Percentiles rank a stretch among this genome's conserved stretches.
Conservation (phyloP, 2,329 filamentous ascomycete genomes). For the Sporothrix pseudoabietina region DNA sequence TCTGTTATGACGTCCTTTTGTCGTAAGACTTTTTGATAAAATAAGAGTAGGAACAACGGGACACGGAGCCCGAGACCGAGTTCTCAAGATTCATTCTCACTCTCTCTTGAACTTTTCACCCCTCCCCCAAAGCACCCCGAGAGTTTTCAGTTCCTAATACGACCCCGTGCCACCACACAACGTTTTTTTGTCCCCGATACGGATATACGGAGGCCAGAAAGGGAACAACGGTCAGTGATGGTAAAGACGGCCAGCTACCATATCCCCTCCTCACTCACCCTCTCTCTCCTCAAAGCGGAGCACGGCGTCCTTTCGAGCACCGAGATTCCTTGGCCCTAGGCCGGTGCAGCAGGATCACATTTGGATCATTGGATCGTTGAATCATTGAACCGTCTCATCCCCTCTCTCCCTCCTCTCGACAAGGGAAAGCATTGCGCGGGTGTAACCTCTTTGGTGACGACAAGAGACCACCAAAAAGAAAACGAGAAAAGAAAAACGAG, state of each 20-base stretch:
- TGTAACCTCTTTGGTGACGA: slow-evolving; percentile 1
- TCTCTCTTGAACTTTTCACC: neutral
- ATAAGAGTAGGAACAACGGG: neutral
- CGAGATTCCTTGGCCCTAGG: neutral
- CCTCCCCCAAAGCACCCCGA: neutral
- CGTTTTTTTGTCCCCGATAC: slow-evolving; percentile 3
- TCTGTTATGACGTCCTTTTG: neutral
- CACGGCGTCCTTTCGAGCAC: neutral
- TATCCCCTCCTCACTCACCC: neutral
- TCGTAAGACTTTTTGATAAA: slow-evolving; percentile 9
- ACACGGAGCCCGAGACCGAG: slow-evolving; percentile 14
- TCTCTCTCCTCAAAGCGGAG: neutral
- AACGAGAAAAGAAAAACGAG: neutral
- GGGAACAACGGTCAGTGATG: neutral
- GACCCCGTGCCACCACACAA: neutral
- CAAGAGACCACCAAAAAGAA: neutral
- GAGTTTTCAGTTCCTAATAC: neutral
- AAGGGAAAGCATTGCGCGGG: slow-evolving; percentile 20
- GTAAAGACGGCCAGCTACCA: neutral
- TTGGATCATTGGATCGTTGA: neutral
- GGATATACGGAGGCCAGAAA: slow-evolving; percentile 21
- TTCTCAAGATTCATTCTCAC: neutral
- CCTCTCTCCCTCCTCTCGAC: neutral
- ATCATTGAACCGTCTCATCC: slow-evolving; percentile 2
- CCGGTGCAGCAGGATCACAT: neutral